A percentile compares a stretch with the other conserved stretches of the same genome.
These are phyloP conservation scores for Botrytis sinoallii DNA, from an alignment of 2,329 filamentous ascomycete species.

Conservation along the genomic window DNA sequence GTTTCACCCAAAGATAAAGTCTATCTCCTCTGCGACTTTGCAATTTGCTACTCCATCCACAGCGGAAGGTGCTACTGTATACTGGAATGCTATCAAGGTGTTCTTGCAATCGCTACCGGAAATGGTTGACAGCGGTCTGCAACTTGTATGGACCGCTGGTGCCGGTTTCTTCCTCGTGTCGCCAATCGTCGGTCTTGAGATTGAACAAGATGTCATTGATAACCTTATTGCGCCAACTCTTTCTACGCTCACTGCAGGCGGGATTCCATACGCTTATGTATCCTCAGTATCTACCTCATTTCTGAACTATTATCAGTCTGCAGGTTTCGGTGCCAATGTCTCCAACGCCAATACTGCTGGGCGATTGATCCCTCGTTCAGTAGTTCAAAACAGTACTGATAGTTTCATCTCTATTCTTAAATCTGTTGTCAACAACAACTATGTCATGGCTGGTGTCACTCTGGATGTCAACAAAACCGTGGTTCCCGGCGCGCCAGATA, in stretches of 20 bases:
- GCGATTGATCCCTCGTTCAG: constrained; percentile 8
- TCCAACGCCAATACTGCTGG: neutral
- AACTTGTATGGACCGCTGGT: constrained; percentile 5
- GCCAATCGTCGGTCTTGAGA: neutral
- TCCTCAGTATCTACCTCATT: constrained; percentile 3
- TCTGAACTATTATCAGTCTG: neutral
- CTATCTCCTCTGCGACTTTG: neutral
- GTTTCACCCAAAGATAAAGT: neutral
- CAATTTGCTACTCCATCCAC: constrained; percentile 11
- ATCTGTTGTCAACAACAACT: constrained; percentile 1
- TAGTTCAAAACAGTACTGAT: neutral
- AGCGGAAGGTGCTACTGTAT: neutral
- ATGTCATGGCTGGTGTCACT: constrained; percentile 16
- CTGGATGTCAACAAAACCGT: constrained; percentile 14
- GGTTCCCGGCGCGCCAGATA: neutral
- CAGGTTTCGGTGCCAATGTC: neutral
- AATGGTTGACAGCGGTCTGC: constrained; percentile 5
- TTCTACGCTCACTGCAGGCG: neutral
- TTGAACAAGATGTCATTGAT: neutral
- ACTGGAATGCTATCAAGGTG: constrained; percentile 13
- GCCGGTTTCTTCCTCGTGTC: neutral
- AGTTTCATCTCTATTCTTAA: constrained; percentile 1
- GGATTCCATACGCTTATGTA: constrained; percentile 1
- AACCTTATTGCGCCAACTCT: neutral
- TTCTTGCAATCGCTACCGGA: constrained; percentile 11